Evolutionary conservation across 2,329 filamentous ascomycete genomes (phyloP).

Genomic region (Ambrosiella beaveri): DNA sequence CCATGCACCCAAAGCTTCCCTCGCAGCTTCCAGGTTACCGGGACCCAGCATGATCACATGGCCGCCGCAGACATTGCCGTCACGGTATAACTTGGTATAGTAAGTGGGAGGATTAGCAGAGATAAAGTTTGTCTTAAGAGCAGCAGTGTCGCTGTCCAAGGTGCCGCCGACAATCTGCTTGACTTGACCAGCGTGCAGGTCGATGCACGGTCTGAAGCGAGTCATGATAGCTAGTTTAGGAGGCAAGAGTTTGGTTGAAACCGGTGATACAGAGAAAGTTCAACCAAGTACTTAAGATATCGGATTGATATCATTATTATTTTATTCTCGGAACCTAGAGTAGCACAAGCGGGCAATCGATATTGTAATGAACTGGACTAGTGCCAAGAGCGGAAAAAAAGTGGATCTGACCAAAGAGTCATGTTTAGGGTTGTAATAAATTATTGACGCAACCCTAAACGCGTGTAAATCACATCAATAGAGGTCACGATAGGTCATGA

Average conservation of each 20-base stretch:
- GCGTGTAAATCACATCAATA: no score
- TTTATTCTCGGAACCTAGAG: not conserved
- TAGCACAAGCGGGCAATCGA: not conserved
- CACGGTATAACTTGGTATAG: constrained; percentile 67
- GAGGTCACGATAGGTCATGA: no score
- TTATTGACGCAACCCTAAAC: not conserved
- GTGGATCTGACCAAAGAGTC: not conserved
- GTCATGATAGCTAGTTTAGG: constrained; percentile 46
- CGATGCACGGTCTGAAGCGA: constrained; percentile 86
- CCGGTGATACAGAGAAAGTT: not conserved
- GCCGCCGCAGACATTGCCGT: constrained; percentile 56
- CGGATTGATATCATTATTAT: not conserved
- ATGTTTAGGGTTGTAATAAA: not conserved
- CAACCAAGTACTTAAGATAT: not conserved
- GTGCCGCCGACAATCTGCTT: constrained; percentile 98
- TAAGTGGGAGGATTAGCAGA: constrained; percentile 66
- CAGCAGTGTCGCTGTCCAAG: constrained; percentile 46
- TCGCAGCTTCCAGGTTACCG: constrained; percentile 65
- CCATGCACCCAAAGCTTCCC: constrained; percentile 64
- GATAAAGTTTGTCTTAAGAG: constrained; percentile 81
- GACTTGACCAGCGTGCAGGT: constrained; percentile 90
- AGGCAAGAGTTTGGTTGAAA: not conserved
- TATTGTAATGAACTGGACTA: not conserved
- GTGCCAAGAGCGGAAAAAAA: constrained; percentile 6
- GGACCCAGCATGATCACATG: constrained; percentile 96